Conservation (phyloP, 2,329 filamentous ascomycete species). For the Alternaria postmessia region DNA sequence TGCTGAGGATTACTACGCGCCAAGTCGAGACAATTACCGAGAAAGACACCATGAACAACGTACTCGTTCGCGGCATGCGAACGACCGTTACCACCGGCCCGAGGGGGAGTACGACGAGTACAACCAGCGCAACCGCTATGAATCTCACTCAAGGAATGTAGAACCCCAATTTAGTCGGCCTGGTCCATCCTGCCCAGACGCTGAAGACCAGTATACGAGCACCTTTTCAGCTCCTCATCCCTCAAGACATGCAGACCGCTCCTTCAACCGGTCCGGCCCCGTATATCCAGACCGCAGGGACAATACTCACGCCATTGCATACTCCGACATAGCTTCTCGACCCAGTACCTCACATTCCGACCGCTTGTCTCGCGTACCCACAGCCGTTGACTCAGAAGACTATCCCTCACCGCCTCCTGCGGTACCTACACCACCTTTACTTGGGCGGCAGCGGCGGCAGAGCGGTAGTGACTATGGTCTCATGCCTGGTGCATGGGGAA, state of each 20-base stretch:
- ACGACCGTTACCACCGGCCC: not conserved
- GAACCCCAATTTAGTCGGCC: not conserved
- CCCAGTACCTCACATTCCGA: slow-evolving; percentile 2
- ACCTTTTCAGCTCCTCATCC: not conserved
- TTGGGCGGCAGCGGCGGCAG: not conserved
- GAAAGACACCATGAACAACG: not conserved
- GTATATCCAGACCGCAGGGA: not conserved
- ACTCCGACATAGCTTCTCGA: slow-evolving; percentile 12
- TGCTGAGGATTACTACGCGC: not conserved
- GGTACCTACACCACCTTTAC: not conserved
- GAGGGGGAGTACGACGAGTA: not conserved
- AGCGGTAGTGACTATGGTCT: not conserved
- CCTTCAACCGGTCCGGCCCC: not conserved
- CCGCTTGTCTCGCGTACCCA: not conserved
- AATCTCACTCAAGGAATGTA: not conserved
- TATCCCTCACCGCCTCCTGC: not conserved
- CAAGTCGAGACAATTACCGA: slow-evolving; percentile 1
- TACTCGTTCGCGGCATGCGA: not conserved
- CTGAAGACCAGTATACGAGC: not conserved
- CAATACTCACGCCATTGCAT: not conserved
- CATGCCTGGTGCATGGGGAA: not conserved
- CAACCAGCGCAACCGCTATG: not conserved
- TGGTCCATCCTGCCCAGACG: not conserved
- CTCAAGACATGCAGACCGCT: not conserved
- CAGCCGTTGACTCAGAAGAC: slow-evolving; percentile 1